phyloP scores from a whole-genome alignment of 2,329 filamentous ascomycete genomes.

The Neurospora sp. region DNA sequence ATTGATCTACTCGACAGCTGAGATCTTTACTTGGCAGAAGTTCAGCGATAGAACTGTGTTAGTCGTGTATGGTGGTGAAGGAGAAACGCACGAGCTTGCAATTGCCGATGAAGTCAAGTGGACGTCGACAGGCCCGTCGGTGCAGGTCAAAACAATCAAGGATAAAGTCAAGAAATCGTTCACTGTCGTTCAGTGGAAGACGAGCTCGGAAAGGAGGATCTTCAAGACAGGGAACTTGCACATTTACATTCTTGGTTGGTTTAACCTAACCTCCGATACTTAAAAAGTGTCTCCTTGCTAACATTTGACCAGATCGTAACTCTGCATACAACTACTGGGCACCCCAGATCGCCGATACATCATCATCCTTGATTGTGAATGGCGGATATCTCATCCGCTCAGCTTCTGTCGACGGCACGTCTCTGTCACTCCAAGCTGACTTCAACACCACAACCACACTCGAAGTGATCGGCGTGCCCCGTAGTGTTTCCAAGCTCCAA shows the following conservation, averaged over 20 bases:
- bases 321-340: constrained; percentile 63
- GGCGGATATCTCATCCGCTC: constrained; percentile 56
- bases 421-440: constrained; percentile 57
- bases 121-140: constrained; percentile 11
- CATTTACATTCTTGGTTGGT: constrained; percentile 38
- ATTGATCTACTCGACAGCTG: constrained; percentile 59
- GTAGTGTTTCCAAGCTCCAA: constrained; percentile 33
- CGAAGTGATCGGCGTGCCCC: constrained; percentile 57
- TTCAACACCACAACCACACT: constrained; percentile 59
- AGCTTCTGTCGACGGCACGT: constrained; percentile 43
- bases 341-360: constrained; percentile 37
- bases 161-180: constrained; percentile 7
- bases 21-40: constrained; percentile 61
- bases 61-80: constrained; percentile 53
- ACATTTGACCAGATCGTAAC: constrained; percentile 42
- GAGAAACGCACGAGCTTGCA: constrained; percentile 55
- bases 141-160: constrained; percentile 16
- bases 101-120: constrained; percentile 4
- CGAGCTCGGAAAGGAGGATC: constrained; percentile 20
- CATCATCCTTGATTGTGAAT: constrained; percentile 46
- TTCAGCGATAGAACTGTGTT: constrained; percentile 49
- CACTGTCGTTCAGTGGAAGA: constrained; percentile 23
- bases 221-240: constrained; percentile 29
- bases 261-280: background rate
- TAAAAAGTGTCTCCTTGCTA: background rate